phyloP scores from a whole-genome alignment of 2,329 filamentous ascomycete genomes.

The Cyphellophora europaea region DNA sequence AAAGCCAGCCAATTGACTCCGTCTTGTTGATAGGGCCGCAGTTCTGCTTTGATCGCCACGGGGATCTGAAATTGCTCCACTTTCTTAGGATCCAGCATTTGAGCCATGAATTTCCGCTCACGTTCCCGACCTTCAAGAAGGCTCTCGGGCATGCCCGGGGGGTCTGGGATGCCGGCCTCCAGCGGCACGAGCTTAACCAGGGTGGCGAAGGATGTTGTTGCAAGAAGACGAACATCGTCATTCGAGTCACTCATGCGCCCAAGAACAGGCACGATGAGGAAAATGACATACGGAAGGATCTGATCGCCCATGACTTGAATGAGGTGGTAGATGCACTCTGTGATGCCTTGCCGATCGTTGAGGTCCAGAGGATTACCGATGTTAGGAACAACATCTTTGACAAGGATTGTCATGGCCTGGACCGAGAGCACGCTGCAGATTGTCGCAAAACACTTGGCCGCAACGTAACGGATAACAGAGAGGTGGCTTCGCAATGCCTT shows the following conservation, averaged over 20 bases:
- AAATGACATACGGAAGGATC: slow-evolving; percentile 95
- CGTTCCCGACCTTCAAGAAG: slow-evolving; percentile 83
- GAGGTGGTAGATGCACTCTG: slow-evolving; percentile 91
- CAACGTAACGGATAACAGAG: slow-evolving; percentile 90
- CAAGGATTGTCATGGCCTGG: slow-evolving; percentile 89
- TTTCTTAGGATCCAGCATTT: slow-evolving; percentile 88
- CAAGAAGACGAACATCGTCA: slow-evolving; percentile 85
- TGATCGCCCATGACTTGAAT: slow-evolving; percentile 97
- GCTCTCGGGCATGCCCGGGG: slow-evolving; percentile 81
- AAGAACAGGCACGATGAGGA: slow-evolving; percentile 92
- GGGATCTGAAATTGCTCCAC: slow-evolving; percentile 90
- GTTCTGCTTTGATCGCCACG: slow-evolving; percentile 90
- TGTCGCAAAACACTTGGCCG: slow-evolving; percentile 93
- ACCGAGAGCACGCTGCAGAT: slow-evolving; percentile 95
- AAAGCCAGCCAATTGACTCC: slow-evolving; percentile 98
- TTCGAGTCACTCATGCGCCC: slow-evolving; percentile 98
- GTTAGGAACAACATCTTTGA: slow-evolving; percentile 83
- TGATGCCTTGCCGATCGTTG: slow-evolving; percentile 81
- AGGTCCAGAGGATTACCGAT: slow-evolving; percentile 87
- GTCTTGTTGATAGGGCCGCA: slow-evolving; percentile 95
- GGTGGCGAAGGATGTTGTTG: slow-evolving; percentile 94
- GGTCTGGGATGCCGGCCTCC: slow-evolving; percentile 94
- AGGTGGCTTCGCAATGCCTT: slow-evolving; percentile 80
- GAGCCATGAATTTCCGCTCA: slow-evolving; percentile 91
- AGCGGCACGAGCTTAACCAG: slow-evolving; percentile 94